Evolutionary conservation across 352 stramenopile species (phyloP), one percentile per base, ranked within the genome.

Genomic region (Thraustochytrium striatum): DNA sequence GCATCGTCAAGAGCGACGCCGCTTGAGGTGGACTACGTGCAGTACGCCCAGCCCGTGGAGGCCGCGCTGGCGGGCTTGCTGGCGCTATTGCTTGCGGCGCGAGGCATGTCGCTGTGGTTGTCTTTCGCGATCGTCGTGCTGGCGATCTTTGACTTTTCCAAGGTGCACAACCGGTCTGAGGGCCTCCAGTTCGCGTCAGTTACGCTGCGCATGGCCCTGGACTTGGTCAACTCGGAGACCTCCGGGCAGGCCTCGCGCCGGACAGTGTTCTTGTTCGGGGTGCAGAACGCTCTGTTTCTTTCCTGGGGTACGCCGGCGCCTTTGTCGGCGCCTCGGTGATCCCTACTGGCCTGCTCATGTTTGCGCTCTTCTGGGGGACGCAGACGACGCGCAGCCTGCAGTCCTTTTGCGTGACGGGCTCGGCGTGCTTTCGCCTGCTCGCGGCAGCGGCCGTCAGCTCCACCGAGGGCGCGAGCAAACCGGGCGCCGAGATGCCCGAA

Each of bases 331-430:
- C 65, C 16, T 39, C 39, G 25, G 50, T 39, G 30, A 61, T 39
- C 21, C 3, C 41, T 61, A 43, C 44, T 2, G n/a, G 16, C 25
- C 36, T 75, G n/a, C 50, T 75, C 19, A 7, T 75, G 5, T 75
- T 75, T 68, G 35, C 32, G 11, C 50, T 75, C 11, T 75, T 55
- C 50, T 75, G 65, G 65, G 43, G 41, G 13, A 75, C 65, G 25
- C 65, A 75, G 52, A 43, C 36, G 16, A 38, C 52, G 16, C 65
- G 65, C 35, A 30, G 30, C 21, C 52, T 75, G 1, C 65, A 61
- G 19, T 70, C 41, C 39, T 75, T 68, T n/a, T 75, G 68, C 41
- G 65, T 75, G 19, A 75, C 65, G 16, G 65, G 65, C 25, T 30
- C 50, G 7, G 65, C 61, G 11, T 11, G 19, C 16, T 75, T 61